A percentile compares a stretch with the other conserved stretches of the same genome.
These are phyloP conservation scores for Amphibolis antarctica DNA, from an alignment of 106 monocot species.

Conservation along the genomic window DNA sequence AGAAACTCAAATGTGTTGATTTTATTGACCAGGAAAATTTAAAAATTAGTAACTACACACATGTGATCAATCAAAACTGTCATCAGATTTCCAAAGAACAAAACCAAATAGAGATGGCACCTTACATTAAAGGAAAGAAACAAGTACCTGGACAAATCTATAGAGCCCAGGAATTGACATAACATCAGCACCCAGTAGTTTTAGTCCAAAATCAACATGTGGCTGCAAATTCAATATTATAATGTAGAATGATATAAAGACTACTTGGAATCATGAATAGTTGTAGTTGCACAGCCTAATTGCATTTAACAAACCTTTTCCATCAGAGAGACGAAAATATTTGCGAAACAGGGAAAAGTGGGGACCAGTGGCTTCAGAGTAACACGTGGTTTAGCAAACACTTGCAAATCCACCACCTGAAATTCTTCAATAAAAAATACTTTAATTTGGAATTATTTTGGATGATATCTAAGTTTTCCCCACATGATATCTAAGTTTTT, in stretches of 20 bases:
- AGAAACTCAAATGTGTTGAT: too few relatives aligned
- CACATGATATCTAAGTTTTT: too few relatives aligned
- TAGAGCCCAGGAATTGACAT: constrained; percentile 56
- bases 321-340: constrained; percentile 46
- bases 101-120: background rate
- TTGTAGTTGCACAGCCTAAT: background rate
- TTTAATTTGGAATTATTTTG: background rate
- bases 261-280: background rate
- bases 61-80: background rate
- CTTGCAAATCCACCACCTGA: constrained; percentile 46
- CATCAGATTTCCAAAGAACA: background rate
- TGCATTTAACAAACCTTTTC: constrained; percentile 26
- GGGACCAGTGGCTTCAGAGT: constrained; percentile 48
- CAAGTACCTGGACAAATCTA: constrained; percentile 34
- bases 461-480: too few relatives aligned
- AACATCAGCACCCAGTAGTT: constrained; percentile 44
- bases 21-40: background rate
- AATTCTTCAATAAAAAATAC: constrained; percentile 7
- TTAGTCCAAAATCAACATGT: constrained; percentile 57
- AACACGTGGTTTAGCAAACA: constrained; percentile 44
- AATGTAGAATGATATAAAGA: background rate
- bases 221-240: constrained; percentile 25
- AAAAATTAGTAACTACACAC: too few relatives aligned
- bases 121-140: background rate
- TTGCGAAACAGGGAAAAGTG: constrained; percentile 49